These are phyloP conservation scores for Arthroderma sp. DNA, from an alignment of 2,329 filamentous ascomycete genomes.

Conservation along the genomic window DNA sequence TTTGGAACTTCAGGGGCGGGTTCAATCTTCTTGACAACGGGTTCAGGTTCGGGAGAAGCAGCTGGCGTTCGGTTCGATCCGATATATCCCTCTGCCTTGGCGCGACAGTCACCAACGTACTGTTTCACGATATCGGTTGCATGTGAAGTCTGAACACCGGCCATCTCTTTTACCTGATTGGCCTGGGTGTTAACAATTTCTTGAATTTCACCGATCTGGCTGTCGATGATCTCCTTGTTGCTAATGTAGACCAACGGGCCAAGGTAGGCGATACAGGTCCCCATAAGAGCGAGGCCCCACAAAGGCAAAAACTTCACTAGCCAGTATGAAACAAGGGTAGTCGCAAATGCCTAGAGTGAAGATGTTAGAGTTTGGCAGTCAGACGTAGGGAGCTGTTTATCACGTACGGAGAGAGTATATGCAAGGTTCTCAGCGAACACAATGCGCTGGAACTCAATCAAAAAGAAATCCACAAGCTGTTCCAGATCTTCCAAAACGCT, in stretches of 20 bases:
- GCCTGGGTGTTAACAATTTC: constrained; percentile 45
- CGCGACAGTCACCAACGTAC: constrained; percentile 47
- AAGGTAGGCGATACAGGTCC: constrained; percentile 43
- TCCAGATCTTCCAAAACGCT: constrained; percentile 48
- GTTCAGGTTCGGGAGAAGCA: constrained; percentile 19
- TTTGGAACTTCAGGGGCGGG: background rate
- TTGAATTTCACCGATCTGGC: constrained; percentile 42
- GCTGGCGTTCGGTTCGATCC: constrained; percentile 17
- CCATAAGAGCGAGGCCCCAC: constrained; percentile 49
- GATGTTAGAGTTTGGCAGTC: constrained; percentile 11
- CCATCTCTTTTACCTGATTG: constrained; percentile 45
- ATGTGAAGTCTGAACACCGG: constrained; percentile 45
- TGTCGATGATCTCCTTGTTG: constrained; percentile 52
- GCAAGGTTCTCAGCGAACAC: constrained; percentile 53
- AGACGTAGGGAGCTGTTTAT: constrained; percentile 4
- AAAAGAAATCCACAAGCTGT: constrained; percentile 54
- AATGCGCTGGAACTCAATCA: constrained; percentile 54
- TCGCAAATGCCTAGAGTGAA: constrained; percentile 40
- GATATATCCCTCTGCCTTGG: constrained; percentile 46
- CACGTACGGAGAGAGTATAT: constrained; percentile 44
- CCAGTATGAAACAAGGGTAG: constrained; percentile 48
- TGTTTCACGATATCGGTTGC: constrained; percentile 45
- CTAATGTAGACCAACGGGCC: constrained; percentile 50
- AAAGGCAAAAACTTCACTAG: constrained; percentile 53
- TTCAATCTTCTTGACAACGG: constrained; percentile 11